These are phyloP conservation scores for Leccinum boreale DNA, from an alignment of 768 basidiomycete genomes.

Conservation along the genomic window DNA sequence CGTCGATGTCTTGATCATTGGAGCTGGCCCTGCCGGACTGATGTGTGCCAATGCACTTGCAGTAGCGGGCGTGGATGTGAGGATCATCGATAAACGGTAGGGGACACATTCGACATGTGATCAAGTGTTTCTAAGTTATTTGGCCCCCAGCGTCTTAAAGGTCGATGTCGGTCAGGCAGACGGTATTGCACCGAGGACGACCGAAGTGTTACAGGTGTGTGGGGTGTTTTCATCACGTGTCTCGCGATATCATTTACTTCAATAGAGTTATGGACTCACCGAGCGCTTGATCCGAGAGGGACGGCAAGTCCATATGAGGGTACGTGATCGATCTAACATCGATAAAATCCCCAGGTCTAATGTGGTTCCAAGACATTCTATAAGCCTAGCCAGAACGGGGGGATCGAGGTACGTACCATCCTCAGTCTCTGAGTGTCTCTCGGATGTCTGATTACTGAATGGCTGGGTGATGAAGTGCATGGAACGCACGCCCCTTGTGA, in stretches of 20 bases:
- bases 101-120: background rate
- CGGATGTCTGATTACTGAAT: too few species aligned
- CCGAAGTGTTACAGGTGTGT: background rate
- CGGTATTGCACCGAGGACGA: background rate
- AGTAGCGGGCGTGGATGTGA: background rate
- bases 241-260: background rate
- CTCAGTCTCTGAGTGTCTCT: too few species aligned
- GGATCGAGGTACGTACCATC: too few species aligned
- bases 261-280: background rate
- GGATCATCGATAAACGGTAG: background rate
- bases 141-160: background rate
- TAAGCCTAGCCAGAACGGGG: too few species aligned
- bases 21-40: background rate
- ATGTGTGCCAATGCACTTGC: background rate
- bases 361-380: background rate
- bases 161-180: background rate
- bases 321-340: background rate
- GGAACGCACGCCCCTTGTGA: too few species aligned
- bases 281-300: background rate
- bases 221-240: background rate
- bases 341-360: background rate
- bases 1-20: background rate
- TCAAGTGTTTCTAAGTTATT: background rate
- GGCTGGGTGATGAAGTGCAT: too few species aligned
- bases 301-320: background rate